Evolutionary conservation across 176 grass and related monocot genomes (phyloP), one percentile per base, ranked within the genome.

Genomic region (Eleusine coracana): DNA sequence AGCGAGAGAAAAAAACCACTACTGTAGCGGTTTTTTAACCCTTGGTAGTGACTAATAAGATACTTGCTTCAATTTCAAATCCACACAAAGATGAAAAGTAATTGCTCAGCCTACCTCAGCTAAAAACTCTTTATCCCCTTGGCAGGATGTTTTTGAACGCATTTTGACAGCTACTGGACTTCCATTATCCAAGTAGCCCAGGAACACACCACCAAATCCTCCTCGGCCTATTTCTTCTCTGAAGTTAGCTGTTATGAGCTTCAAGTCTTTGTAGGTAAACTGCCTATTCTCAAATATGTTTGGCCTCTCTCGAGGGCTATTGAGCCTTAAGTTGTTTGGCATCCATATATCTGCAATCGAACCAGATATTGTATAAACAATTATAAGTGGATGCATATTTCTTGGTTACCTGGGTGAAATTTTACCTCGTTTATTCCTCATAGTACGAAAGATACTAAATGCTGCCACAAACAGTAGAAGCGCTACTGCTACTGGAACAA

Each of bases 121-220:
- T 62, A 84, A 68, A 82, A 97, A 92, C 49, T 94, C 85, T 70
- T 74, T 91, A 40, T 42, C 79, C 60, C 92, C 89, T 85, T 92
- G 89, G 17, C 85, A 20, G 39, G 87, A 88, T 73, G 80, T 36
- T 61, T 71, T 66, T 70, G 87, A 90, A 17, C 23, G 50, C 49
- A 90, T 73, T 77, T 97, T 97, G 48, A 97, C 83, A 20, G 94
- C 94, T 80, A 97, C 89, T 82, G 90, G 82, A 29, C 16, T 94
- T 55, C 70, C 83, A 73, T 94, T 82, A 80, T 92, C 80, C 63
- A 97, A 75, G 68, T 81, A 49, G 4, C 94, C 94, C 15, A 90
- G 48, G 71, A 76, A 97, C 6, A 94, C 89, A 79, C 46, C 46
- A 79, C 94, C 94, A 83, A 94, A 97, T 39, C 91, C 94, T 85